phyloP scores from a whole-genome alignment of 306 rosid species.

The Cicer judaicum region DNA sequence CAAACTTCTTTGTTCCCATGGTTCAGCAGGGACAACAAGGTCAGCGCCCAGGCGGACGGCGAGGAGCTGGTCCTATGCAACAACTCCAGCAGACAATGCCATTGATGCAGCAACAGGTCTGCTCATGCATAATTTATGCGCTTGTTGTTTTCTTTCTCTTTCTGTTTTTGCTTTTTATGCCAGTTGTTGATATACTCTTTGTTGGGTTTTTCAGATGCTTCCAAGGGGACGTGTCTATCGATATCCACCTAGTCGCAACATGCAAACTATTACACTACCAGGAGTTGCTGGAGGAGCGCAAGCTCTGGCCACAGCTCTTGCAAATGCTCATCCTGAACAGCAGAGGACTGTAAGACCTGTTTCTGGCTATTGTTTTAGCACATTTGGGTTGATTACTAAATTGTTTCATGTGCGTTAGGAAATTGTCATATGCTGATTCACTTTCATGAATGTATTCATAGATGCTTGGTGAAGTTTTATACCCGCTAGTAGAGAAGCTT shows the following conservation, averaged over 20 bases:
- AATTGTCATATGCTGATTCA: background rate
- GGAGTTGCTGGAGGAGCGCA: constrained; percentile 65
- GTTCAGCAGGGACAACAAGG: constrained; percentile 81
- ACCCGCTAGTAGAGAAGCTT: constrained; percentile 69
- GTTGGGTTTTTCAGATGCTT: constrained; percentile 56
- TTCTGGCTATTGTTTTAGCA: background rate
- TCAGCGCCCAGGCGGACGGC: constrained; percentile 75
- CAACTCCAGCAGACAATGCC: constrained; percentile 66
- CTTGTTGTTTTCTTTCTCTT: background rate
- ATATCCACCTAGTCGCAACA: constrained; percentile 67
- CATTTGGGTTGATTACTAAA: constrained; percentile 1
- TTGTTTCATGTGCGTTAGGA: constrained; percentile 4
- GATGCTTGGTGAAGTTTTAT: constrained; percentile 86
- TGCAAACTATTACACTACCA: constrained; percentile 57
- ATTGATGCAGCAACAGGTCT: constrained; percentile 74
- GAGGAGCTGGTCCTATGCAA: constrained; percentile 69
- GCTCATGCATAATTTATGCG: background rate
- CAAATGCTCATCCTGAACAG: constrained; percentile 67
- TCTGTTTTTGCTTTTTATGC: background rate
- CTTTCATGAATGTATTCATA: constrained; percentile 35
- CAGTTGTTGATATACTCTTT: background rate
- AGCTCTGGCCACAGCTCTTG: constrained; percentile 76
- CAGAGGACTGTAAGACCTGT: constrained; percentile 68
- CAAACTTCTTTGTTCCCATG: constrained; percentile 68
- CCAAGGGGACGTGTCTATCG: constrained; percentile 78